Conservation (phyloP, 116 monocot species). For the Zostera marina region DNA sequence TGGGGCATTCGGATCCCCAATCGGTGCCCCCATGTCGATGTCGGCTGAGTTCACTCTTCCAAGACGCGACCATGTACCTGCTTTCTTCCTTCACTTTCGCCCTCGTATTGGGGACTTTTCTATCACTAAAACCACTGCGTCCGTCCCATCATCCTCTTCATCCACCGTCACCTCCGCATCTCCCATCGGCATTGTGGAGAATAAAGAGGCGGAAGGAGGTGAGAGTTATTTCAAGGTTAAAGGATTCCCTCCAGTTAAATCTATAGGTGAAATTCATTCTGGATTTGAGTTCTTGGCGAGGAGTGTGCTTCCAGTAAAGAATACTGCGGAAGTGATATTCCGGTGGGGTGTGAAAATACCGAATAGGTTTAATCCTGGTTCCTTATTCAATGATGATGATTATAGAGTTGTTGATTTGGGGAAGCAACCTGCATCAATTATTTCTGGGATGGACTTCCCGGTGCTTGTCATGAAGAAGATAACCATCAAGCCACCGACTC, state of each 20-base stretch:
- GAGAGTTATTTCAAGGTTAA: slow-evolving; percentile 4
- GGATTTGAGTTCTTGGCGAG: slow-evolving; percentile 38
- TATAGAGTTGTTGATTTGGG: neutral
- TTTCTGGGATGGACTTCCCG: slow-evolving; percentile 31
- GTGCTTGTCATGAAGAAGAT: slow-evolving; percentile 86
- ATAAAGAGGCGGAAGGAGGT: neutral
- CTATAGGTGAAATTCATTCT: slow-evolving; percentile 26
- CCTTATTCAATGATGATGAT: slow-evolving; percentile 10
- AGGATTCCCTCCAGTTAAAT: slow-evolving; percentile 8
- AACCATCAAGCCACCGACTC: slow-evolving; percentile 45
- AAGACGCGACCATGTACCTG: slow-evolving; percentile 8
- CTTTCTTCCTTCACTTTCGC: slow-evolving; percentile 43
- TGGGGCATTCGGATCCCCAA: slow-evolving; percentile 59
- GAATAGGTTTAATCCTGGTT: slow-evolving; percentile 12
- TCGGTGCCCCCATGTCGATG: slow-evolving; percentile 47
- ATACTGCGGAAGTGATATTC: slow-evolving; percentile 29
- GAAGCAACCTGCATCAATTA: slow-evolving; percentile 5
- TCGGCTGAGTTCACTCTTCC: slow-evolving; percentile 68
- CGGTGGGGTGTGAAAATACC: slow-evolving; percentile 57
- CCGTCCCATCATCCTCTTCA: neutral
- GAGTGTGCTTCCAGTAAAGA: slow-evolving; percentile 46
- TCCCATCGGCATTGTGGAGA: neutral
- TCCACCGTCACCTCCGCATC: neutral
- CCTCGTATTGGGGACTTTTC: slow-evolving; percentile 70
- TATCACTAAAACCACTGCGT: slow-evolving; percentile 22